These are phyloP conservation scores for Yamadazyma epiphylla DNA, from an alignment of 1,139 yeast genomes.

Conservation along the genomic window DNA sequence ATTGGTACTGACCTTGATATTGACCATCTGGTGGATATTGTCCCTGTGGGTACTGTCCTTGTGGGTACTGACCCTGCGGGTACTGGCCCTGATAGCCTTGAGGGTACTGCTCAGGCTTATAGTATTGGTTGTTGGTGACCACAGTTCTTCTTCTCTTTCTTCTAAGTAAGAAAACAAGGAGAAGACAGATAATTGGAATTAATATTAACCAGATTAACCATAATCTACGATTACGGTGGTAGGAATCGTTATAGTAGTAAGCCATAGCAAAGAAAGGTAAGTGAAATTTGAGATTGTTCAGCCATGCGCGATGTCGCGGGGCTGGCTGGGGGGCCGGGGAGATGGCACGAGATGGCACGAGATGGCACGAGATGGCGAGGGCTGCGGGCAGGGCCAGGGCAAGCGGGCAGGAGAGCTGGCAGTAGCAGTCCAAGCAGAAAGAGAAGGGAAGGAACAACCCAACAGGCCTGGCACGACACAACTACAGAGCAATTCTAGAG, in stretches of 20 bases:
- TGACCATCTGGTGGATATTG: slow-evolving; percentile 4
- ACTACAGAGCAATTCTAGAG: too few relatives aligned
- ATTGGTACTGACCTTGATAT: slow-evolving; percentile 2
- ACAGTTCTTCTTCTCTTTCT: slow-evolving; percentile 1
- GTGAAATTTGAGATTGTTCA: too few relatives aligned
- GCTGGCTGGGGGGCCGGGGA: too few relatives aligned
- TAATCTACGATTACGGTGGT: background rate
- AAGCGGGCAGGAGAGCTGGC: too few relatives aligned
- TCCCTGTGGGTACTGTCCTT: background rate
- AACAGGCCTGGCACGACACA: too few relatives aligned
- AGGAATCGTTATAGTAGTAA: slow-evolving; percentile 1
- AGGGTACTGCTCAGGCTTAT: slow-evolving; percentile 6
- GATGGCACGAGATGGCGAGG: too few relatives aligned
- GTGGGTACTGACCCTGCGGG: slow-evolving; percentile 2
- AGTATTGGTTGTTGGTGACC: slow-evolving; percentile 2
- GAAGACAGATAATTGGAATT: slow-evolving; percentile 3
- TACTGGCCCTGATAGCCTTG: slow-evolving; percentile 3
- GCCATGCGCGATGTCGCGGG: too few relatives aligned
- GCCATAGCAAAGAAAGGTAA: background rate
- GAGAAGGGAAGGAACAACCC: too few relatives aligned
- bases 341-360: too few relatives aligned
- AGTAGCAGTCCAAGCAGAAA: too few relatives aligned
- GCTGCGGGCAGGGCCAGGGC: too few relatives aligned
- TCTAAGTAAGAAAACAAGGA: slow-evolving; percentile 3
- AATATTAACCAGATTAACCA: slow-evolving; percentile 5